Evolutionary conservation across 139 green algal species (phyloP).

Genomic region (Mesotaenium endlicherianum): DNA sequence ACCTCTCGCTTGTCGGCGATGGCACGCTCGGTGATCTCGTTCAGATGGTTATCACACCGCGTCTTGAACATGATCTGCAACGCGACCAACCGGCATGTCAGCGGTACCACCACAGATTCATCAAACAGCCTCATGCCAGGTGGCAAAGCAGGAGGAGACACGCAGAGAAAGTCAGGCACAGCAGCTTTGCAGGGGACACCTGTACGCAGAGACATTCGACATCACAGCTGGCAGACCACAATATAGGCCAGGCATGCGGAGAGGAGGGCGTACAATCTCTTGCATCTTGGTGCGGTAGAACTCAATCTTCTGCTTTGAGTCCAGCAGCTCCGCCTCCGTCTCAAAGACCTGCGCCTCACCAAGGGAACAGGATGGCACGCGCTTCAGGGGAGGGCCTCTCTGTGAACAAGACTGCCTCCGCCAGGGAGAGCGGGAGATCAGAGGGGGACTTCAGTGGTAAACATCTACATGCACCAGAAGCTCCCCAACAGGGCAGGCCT

Average conservation of each 20-base stretch:
- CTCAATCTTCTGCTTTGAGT: conserved; percentile 50
- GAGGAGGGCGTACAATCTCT: conserved; percentile 29
- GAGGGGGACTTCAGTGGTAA: no score
- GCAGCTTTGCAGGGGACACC: not conserved
- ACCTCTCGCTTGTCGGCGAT: conserved; percentile 35
- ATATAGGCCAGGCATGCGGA: not conserved
- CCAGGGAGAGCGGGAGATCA: no score
- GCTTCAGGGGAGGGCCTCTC: no score
- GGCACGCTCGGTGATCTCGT: conserved; percentile 14
- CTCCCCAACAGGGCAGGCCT: no score
- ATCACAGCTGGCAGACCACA: not conserved
- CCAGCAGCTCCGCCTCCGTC: conserved; percentile 21
- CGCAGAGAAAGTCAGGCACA: not conserved
- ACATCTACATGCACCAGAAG: no score
- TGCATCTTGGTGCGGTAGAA: conserved; percentile 51
- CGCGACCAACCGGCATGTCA: no score
- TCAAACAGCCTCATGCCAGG: not conserved
- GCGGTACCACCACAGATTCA: not conserved
- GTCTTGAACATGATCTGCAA: conserved; percentile 48
- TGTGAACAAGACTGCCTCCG: no score
- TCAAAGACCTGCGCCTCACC: conserved; percentile 8
- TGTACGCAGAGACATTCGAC: not conserved
- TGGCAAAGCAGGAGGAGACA: not conserved
- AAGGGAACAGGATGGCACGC: no score
- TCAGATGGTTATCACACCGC: conserved; percentile 43